Percentiles rank a stretch among this genome's conserved stretches.
Conservation (phyloP, 164 flowering plant genomes). For the Umbellularia californica region DNA sequence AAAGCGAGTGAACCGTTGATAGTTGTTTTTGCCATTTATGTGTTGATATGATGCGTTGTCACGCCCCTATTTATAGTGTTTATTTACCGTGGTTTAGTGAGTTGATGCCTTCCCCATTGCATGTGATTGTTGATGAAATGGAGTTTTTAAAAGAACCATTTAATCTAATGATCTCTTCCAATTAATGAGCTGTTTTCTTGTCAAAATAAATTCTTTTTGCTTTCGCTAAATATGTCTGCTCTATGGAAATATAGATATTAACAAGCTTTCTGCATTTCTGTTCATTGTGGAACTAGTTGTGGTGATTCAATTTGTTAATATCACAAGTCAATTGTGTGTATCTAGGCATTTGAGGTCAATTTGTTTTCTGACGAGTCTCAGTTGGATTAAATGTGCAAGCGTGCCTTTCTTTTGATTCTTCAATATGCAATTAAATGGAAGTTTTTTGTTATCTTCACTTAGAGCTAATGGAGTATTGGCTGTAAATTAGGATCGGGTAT, state of each 20-base stretch:
- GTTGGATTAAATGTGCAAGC: background rate
- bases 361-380: background rate
- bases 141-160: background rate
- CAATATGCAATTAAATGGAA: background rate
- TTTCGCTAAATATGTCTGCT: no score
- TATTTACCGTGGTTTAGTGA: background rate
- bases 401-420: constrained; percentile 4
- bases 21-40: background rate
- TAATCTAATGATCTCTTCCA: background rate
- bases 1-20: background rate
- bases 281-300: background rate
- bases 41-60: background rate
- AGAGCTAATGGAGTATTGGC: constrained; percentile 5
- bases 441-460: background rate
- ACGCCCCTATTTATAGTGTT: background rate
- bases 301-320: background rate
- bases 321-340: background rate
- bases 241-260: no score
- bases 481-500: constrained; percentile 18
- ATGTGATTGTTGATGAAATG: background rate
- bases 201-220: no score
- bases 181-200: background rate
- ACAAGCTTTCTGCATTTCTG: background rate
- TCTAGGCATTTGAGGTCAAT: background rate
- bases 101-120: background rate